Base-by-base conservation (phyloP, 2,329 filamentous ascomycete species). In the Claviceps maximensis region DNA sequence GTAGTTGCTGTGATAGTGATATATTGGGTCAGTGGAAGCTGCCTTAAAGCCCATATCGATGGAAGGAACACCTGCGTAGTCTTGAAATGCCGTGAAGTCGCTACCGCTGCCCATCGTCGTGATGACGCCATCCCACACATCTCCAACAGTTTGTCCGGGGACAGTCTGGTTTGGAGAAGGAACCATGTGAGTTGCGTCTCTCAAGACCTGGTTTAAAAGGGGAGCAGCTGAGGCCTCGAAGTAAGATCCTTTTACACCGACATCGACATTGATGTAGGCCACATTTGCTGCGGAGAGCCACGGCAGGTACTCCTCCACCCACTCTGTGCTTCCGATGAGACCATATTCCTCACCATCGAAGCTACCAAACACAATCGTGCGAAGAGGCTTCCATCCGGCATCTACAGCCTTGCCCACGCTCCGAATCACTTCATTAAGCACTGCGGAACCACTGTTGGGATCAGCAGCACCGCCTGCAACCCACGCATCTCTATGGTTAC, bases 401-500 rank as follows among this genome's bases (percentile, higher is more conserved):
- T 82, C 75, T 2, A 89, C 66, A 7, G 87, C 86, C 55, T 79
- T 73, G 25, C 86, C 86, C 58, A 93, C 87, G 49, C 81, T 81
- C 51, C 86, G 79, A 50, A 90, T 78, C 1, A 90, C 81, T 60
- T 94, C 88, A 58, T 89, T 89, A 46, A 94, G 67, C 0, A 84
- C 80, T 4, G 88, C 86, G 17, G 85, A 89, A 56, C 88, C 88
- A 57, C 84, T 87, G 71, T 91, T 91, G 1, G 88, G 88, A 60
- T 94, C 88, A 13, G 76, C 86, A 17, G 87, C 86, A 25, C 88
- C 87, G n/a, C 88, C 88, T 21, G 84, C 83, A 61, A 91, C 84
- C 88, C 88, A 94, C 0, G 90, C 87, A 68, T 95, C 89, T 36
- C 89, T 82, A 63, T 95, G 90, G 63, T 95, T 95, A n/a, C 90